Conservation (phyloP, 176 grass and related monocot species). For the Saccharum spontaneum region DNA sequence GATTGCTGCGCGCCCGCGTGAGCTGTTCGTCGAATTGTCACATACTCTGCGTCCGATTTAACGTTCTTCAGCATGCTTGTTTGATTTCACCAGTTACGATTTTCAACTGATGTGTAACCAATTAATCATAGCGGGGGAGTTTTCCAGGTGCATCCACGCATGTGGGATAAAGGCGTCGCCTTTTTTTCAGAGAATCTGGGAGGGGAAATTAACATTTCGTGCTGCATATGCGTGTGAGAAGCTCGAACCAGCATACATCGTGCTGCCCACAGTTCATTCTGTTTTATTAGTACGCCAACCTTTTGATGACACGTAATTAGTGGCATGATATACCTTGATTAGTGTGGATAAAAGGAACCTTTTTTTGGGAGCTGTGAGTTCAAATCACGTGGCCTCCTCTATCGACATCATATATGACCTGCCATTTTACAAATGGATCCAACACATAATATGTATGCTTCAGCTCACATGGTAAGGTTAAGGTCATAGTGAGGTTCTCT, state of each 20-base stretch:
- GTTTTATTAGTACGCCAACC: not conserved
- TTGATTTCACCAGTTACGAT: not conserved
- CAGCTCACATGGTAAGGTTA: not conserved
- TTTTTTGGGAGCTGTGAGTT: not conserved
- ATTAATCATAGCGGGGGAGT: not conserved
- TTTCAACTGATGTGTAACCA: not conserved
- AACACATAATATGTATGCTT: not conserved
- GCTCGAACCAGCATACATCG: not conserved
- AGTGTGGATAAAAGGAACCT: not conserved
- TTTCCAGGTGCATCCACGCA: not conserved
- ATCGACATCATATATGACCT: not conserved
- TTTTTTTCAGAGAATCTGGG: not conserved
- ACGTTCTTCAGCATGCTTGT: not conserved
- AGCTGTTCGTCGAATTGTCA: slow-evolving; percentile 14
- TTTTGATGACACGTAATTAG: not conserved
- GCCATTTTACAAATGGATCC: not conserved
- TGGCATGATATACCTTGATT: not conserved
- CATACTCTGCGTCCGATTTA: not conserved
- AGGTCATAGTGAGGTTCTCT: not conserved
- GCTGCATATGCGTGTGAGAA: not conserved
- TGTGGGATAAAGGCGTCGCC: slow-evolving; percentile 5
- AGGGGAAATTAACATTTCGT: not conserved
- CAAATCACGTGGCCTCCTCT: slow-evolving; percentile 28
- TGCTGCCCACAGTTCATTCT: not conserved
- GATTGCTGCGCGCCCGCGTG: not conserved